These are phyloP conservation scores for Symbiodinium pilosum DNA, from an alignment of 73 alveolate genomes.

Conservation along the genomic window DNA sequence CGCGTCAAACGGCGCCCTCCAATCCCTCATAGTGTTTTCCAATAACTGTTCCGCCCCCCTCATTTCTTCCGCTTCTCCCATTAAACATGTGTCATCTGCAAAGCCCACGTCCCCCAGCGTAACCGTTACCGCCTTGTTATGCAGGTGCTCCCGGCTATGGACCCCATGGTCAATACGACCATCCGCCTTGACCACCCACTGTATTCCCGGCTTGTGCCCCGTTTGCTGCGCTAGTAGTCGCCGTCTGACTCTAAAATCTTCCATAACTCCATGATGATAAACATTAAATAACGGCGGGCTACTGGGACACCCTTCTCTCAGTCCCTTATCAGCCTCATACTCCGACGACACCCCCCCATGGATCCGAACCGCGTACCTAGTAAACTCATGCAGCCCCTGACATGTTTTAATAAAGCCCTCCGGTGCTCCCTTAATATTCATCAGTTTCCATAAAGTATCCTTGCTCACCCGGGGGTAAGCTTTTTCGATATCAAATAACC, in stretches of 20 bases:
- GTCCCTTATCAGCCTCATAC: neutral
- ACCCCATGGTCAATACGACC: neutral
- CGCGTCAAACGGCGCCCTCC: neutral
- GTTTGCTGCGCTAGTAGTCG: neutral
- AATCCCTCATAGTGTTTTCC: neutral
- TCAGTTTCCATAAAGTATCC: neutral
- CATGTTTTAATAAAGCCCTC: neutral
- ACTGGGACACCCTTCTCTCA: conserved; percentile 53
- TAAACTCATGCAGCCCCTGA: neutral
- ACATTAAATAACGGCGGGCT: neutral
- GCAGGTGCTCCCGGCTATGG: neutral
- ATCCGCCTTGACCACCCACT: neutral
- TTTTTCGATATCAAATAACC: conserved; percentile 24
- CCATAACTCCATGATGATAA: conserved; percentile 29
- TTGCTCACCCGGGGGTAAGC: conserved; percentile 38
- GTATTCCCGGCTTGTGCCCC: neutral
- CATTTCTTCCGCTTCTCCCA: neutral
- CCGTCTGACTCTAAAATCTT: neutral
- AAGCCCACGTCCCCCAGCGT: conserved; percentile 31
- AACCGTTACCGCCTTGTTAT: neutral
- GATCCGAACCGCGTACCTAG: neutral
- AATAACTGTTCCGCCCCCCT: neutral
- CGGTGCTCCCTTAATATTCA: neutral
- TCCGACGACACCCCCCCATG: neutral
- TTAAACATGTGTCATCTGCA: conserved; percentile 34